Base-by-base conservation (phyloP, 768 basidiomycete species). In the Tephrocybe sp. region DNA sequence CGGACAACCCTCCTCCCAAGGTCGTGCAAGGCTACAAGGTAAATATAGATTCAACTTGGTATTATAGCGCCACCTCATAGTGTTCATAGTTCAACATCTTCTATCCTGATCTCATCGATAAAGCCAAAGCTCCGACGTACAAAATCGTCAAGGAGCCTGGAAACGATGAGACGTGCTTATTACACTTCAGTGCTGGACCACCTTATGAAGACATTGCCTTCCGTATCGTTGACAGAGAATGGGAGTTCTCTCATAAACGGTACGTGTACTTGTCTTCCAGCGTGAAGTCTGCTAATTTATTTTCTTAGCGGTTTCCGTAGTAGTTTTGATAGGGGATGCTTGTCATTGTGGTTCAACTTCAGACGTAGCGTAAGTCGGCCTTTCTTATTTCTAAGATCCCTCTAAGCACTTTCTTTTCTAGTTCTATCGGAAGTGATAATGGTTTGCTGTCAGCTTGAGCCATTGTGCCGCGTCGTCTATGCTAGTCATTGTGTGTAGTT, bases 201-300 rank as follows among this genome's bases (percentile, higher is more conserved):
- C 95, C 95, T 0, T 99, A 99, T 64, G 95, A 99, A 69, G 97
- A 98, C 57, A 94, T 98, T 54, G 97, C 97, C 7, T 99, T 99
- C 75, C 80, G 92, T 52, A 95, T 99, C 53, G 95, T 99, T 50
- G 92, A 97, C 60, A 80, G 92, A 46, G 94, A 97, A 66, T 99
- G 97, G 97, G 97, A 98, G 60, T 95, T 91, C 67, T 94, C 92
- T 31, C 94, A 98, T 62, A 97, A 95, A 74, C 82, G 92, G 91
- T 91, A 64, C 10, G 18, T 30, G 71, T 52, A 24, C 19, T 19
- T 47, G 10, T 24, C 37, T 25, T 40, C 15, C 15, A 7, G 23
- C 4, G 31, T 40, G 24, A 15, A 30, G 15, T 40, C 27, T 39
- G 3, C 23, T 30, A 42, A 56, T 39, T 42, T 37, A 31, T 42